phyloP scores from a whole-genome alignment of 2,329 filamentous ascomycete species.

The Colletotrichum graminicola region DNA sequence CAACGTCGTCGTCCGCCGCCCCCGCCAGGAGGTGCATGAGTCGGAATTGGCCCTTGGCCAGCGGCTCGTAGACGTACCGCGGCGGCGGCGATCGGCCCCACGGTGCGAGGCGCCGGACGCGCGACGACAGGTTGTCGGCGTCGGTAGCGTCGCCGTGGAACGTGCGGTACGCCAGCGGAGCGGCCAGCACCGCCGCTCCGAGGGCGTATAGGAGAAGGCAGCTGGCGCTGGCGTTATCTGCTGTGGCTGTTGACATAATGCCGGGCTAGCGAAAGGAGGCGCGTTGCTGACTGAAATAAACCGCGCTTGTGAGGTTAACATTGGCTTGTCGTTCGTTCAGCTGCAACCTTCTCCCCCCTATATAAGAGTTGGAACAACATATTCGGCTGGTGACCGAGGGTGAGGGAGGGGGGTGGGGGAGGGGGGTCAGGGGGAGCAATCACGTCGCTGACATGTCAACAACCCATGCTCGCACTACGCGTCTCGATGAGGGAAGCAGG shows the following conservation, averaged over 20 bases:
- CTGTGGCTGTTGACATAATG: not conserved
- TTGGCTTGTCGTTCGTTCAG: not conserved
- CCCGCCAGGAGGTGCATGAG: constrained; percentile 17
- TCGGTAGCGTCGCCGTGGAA: too few species aligned
- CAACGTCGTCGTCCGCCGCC: not conserved
- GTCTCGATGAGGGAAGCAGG: too few species aligned
- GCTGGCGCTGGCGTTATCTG: not conserved
- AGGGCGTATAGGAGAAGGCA: too few species aligned
- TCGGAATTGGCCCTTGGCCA: constrained; percentile 12
- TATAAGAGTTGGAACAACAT: not conserved
- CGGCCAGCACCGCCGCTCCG: too few species aligned
- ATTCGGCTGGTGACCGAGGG: too few species aligned
- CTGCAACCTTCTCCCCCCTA: too few species aligned
- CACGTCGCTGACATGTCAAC: too few species aligned
- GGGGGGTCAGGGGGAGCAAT: too few species aligned
- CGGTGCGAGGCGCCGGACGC: not conserved
- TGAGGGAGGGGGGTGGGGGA: too few species aligned
- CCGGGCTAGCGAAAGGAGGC: not conserved
- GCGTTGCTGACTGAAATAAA: not conserved
- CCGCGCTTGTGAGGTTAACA: not conserved
- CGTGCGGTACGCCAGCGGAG: too few species aligned
- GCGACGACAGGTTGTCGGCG: not conserved
- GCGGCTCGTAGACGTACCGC: not conserved
- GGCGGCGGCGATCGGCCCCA: not conserved
- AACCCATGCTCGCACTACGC: too few species aligned